A percentile compares a stretch with the other conserved stretches of the same genome.
phyloP scores from a whole-genome alignment of 116 monocot species.

The Thalassia testudinum region DNA sequence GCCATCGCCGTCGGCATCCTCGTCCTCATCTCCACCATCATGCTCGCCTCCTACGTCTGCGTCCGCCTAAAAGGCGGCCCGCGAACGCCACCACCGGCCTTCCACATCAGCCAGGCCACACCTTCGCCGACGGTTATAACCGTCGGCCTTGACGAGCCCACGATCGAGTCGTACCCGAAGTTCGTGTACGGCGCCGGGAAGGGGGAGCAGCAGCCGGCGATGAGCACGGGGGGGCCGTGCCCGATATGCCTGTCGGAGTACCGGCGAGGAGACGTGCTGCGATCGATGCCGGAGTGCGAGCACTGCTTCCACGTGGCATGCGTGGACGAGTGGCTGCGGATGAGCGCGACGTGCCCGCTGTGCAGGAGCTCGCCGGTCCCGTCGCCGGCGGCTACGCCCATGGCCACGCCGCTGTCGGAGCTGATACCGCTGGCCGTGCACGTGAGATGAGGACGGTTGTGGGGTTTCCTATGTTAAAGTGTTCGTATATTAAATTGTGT shows the following conservation, averaged over 20 bases:
- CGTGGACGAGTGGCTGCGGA: constrained; percentile 51
- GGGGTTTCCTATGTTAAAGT: no score
- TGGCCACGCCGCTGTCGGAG: constrained; percentile 62
- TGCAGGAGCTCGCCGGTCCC: constrained; percentile 54
- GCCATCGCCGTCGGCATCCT: constrained; percentile 46
- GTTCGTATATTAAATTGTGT: no score
- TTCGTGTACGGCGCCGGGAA: constrained; percentile 20
- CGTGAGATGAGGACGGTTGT: constrained; percentile 28
- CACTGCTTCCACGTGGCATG: constrained; percentile 53
- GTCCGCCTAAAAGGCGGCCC: constrained; percentile 26
- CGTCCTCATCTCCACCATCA: constrained; percentile 42
- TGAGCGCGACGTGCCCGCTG: constrained; percentile 57
- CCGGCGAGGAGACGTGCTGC: constrained; percentile 18
- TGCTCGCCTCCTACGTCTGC: constrained; percentile 51
- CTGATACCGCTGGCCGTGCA: constrained; percentile 42
- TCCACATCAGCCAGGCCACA: not conserved
- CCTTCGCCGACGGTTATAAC: not conserved
- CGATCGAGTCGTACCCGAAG: constrained; percentile 58
- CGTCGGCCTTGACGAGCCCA: constrained; percentile 25
- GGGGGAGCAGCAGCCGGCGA: not conserved
- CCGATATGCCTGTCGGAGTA: constrained; percentile 63
- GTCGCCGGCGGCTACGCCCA: constrained; percentile 33
- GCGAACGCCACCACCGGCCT: not conserved
- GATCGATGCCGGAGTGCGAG: constrained; percentile 41
- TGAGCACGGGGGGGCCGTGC: constrained; percentile 15